phyloP scores from a whole-genome alignment of 768 basidiomycete species.

The Ramaria sp. region DNA sequence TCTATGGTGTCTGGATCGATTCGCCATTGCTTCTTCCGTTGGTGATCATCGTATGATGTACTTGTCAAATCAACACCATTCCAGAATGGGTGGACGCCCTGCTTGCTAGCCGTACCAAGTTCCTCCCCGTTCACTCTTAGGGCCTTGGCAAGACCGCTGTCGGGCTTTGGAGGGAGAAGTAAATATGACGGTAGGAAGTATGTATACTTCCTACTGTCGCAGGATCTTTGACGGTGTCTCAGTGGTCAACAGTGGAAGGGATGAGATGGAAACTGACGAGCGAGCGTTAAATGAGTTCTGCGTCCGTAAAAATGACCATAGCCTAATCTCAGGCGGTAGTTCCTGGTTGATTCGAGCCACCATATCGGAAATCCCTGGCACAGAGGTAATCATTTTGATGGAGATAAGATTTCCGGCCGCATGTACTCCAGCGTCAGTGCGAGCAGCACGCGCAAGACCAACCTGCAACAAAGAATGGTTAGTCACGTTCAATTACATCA shows the following conservation, averaged over 20 bases:
- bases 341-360: slow-evolving; percentile 70
- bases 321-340: slow-evolving; percentile 81
- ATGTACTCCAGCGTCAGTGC: slow-evolving; percentile 96
- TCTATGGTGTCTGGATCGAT: slow-evolving; percentile 42
- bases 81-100: slow-evolving; percentile 57
- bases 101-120: background rate
- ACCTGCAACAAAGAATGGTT: slow-evolving; percentile 39
- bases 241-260: too few species aligned
- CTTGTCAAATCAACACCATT: slow-evolving; percentile 26
- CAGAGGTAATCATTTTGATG: slow-evolving; percentile 74
- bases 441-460: slow-evolving; percentile 74
- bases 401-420: slow-evolving; percentile 92
- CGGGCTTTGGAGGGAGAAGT: slow-evolving; percentile 81
- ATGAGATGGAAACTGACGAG: slow-evolving; percentile 20
- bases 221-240: slow-evolving; percentile 42
- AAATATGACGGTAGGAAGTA: slow-evolving; percentile 95
- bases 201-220: slow-evolving; percentile 95
- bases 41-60: slow-evolving; percentile 46
- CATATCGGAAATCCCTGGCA: slow-evolving; percentile 64
- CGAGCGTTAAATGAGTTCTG: slow-evolving; percentile 80
- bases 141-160: slow-evolving; percentile 43
- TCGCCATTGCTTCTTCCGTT: slow-evolving; percentile 66
- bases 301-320: slow-evolving; percentile 83
- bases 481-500: background rate
- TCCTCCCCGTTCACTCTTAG: slow-evolving; percentile 26